A percentile compares a stretch with the other conserved stretches of the same genome.
These are phyloP conservation scores for Penicillium atrosanguineum DNA, from an alignment of 495 filamentous ascomycete species.

Conservation along the genomic window DNA sequence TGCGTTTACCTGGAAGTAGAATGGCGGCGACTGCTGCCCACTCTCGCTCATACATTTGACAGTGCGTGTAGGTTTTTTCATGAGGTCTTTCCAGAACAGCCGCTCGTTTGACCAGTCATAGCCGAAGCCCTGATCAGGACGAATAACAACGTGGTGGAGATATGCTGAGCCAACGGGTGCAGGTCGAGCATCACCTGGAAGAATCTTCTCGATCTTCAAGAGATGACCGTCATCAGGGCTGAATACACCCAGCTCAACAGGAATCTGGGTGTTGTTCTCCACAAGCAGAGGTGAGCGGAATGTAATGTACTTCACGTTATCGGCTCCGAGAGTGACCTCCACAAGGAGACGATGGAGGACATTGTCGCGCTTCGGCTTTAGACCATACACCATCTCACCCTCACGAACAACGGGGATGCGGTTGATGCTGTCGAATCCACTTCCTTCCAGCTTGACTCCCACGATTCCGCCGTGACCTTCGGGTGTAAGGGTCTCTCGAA, in stretches of 20 bases:
- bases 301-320: constrained; percentile 97
- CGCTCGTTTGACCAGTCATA: constrained; percentile 90
- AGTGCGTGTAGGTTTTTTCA: constrained; percentile 77
- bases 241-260: constrained; percentile 90
- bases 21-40: constrained; percentile 72
- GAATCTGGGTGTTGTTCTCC: constrained; percentile 98
- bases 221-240: constrained; percentile 85
- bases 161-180: constrained; percentile 91
- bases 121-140: constrained; percentile 95
- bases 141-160: constrained; percentile 83
- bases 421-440: constrained; percentile 85
- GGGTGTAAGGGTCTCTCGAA: constrained; percentile 84
- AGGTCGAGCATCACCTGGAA: constrained; percentile 86
- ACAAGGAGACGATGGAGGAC: constrained; percentile 87
- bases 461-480: constrained; percentile 77
- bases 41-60: constrained; percentile 83
- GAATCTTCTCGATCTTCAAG: constrained; percentile 95
- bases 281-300: constrained; percentile 92
- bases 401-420: constrained; percentile 90
- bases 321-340: constrained; percentile 81
- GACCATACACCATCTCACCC: constrained; percentile 82
- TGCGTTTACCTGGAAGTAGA: constrained; percentile 94
- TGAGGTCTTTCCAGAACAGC: constrained; percentile 87
- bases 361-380: constrained; percentile 78
- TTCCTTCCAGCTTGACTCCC: constrained; percentile 82